phyloP scores from a whole-genome alignment of 495 filamentous ascomycete species.

The Penicillium antarcticum region DNA sequence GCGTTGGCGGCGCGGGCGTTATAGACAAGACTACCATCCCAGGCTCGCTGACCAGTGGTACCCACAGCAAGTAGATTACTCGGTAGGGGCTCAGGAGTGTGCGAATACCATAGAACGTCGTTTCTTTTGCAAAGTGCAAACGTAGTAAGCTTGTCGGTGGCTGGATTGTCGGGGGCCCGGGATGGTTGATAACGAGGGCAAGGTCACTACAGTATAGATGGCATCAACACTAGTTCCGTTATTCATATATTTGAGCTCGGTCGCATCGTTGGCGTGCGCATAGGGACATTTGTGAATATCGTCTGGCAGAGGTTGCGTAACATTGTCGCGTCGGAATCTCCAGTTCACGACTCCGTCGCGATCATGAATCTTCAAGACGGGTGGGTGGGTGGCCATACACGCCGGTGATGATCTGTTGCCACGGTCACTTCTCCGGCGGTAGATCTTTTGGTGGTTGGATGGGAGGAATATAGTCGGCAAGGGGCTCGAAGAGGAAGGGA shows the following conservation, averaged over 20 bases:
- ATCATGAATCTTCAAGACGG: slow-evolving; percentile 26
- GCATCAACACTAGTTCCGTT: background rate
- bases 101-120: slow-evolving; percentile 21
- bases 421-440: slow-evolving; percentile 11
- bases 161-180: background rate
- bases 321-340: slow-evolving; percentile 22
- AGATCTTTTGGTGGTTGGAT: slow-evolving; percentile 17
- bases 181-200: slow-evolving; percentile 17
- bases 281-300: slow-evolving; percentile 14
- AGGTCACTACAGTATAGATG: background rate
- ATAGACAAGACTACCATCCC: slow-evolving; percentile 28
- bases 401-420: slow-evolving; percentile 25
- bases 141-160: background rate
- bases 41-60: slow-evolving; percentile 21
- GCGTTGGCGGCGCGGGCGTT: slow-evolving; percentile 18
- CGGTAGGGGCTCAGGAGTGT: slow-evolving; percentile 22
- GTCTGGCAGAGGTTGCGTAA: background rate
- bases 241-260: background rate
- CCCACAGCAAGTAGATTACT: slow-evolving; percentile 21
- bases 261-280: no score
- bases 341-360: slow-evolving; percentile 19
- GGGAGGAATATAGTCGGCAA: slow-evolving; percentile 11
- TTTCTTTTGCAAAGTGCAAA: slow-evolving; percentile 9
- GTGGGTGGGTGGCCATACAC: slow-evolving; percentile 19
- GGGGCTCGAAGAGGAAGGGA: slow-evolving; percentile 11